Evolutionary conservation across 2,329 filamentous ascomycete species (phyloP).

Genomic region (Botryotinia calthae): DNA sequence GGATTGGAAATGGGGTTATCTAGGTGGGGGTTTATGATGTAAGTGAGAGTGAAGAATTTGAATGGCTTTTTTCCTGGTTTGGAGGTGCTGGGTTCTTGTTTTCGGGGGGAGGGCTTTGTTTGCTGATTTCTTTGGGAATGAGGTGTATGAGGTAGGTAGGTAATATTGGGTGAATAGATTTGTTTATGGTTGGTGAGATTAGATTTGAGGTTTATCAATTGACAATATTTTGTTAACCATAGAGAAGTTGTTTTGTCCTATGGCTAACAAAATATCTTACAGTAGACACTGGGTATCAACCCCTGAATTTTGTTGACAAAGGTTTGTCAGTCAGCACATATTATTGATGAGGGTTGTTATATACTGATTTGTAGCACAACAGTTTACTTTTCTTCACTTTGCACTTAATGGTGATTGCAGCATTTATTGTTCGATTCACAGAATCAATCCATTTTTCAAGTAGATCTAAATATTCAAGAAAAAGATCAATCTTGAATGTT

Average conservation of each 20-base stretch:
- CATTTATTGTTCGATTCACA: background rate
- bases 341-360: background rate
- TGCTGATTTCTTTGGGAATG: background rate
- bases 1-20: background rate
- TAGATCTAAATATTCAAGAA: background rate
- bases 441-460: background rate
- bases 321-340: background rate
- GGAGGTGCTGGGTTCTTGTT: background rate
- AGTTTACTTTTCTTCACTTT: background rate
- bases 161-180: background rate
- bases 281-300: background rate
- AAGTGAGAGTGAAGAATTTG: background rate
- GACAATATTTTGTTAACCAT: no score
- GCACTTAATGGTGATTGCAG: background rate
- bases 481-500: background rate
- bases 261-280: background rate
- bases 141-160: no score
- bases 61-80: background rate
- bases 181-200: no score
- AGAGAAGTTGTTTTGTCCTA: no score
- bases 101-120: background rate
- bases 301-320: background rate
- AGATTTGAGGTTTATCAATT: background rate
- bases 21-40: no score
- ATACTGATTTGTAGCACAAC: background rate